phyloP scores from a whole-genome alignment of 1,139 yeast genomes.

The Kodamaea alishanica region DNA sequence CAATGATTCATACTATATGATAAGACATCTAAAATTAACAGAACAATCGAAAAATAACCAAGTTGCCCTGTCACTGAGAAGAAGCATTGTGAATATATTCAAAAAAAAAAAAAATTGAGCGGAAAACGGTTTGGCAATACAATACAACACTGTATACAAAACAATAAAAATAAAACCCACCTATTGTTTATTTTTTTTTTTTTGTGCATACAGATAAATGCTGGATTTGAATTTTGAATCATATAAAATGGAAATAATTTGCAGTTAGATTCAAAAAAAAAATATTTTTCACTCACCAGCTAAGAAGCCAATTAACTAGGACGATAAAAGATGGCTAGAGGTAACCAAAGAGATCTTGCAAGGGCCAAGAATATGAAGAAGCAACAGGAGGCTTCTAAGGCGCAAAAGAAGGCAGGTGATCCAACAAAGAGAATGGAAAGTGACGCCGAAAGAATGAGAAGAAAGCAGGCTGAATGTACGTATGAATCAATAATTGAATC shows the following conservation, averaged over 20 bases:
- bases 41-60: no score
- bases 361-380: constrained; percentile 85
- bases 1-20: no score
- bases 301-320: background rate
- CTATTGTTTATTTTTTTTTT: background rate
- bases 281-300: constrained; percentile 1
- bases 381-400: constrained; percentile 57
- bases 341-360: constrained; percentile 94
- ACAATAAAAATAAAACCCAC: no score
- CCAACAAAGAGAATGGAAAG: constrained; percentile 79
- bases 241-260: constrained; percentile 3
- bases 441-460: constrained; percentile 85
- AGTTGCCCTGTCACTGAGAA: no score
- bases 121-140: no score
- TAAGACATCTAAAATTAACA: no score
- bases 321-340: constrained; percentile 69
- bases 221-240: constrained; percentile 2
- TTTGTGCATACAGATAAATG: background rate
- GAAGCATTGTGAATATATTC: no score
- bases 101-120: no score
- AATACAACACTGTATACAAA: no score
- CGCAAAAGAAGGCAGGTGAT: constrained; percentile 73
- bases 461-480: constrained; percentile 80
- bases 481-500: constrained; percentile 11
- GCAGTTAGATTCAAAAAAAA: background rate